A percentile compares a stretch with the other conserved stretches of the same genome.
phyloP scores from a whole-genome alignment of 805 yeast species.

The Cyberlindnera subsufficiens region DNA sequence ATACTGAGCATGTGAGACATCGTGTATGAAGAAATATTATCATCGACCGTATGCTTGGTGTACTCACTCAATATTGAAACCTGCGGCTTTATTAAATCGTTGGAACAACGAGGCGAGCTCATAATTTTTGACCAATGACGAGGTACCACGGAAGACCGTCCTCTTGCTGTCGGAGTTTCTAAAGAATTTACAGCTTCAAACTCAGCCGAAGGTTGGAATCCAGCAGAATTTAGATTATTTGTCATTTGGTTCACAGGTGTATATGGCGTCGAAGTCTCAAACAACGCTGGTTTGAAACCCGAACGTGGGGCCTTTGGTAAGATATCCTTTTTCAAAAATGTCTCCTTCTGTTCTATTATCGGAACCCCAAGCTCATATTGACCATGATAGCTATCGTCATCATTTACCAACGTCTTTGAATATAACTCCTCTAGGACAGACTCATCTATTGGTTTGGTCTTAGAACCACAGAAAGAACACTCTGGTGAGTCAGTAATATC shows the following conservation, averaged over 20 bases:
- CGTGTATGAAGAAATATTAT: slow-evolving; percentile 4
- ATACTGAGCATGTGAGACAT: slow-evolving; percentile 16
- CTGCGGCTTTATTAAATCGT: slow-evolving; percentile 15
- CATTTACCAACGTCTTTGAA: slow-evolving; percentile 7
- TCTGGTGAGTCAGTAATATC: slow-evolving; percentile 17
- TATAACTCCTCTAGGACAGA: slow-evolving; percentile 22
- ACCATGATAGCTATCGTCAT: slow-evolving; percentile 3
- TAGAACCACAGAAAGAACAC: slow-evolving; percentile 24
- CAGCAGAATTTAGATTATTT: slow-evolving; percentile 12
- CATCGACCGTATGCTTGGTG: slow-evolving; percentile 15
- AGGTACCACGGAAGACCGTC: neutral
- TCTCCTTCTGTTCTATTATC: no score
- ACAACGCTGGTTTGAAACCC: slow-evolving; percentile 12
- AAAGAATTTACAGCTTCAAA: neutral
- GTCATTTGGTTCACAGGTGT: slow-evolving; percentile 22
- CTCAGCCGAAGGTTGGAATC: slow-evolving; percentile 7
- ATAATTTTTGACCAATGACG: no score
- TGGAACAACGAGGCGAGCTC: slow-evolving; percentile 4
- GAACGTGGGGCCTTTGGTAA: slow-evolving; percentile 11
- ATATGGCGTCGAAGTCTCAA: slow-evolving; percentile 9
- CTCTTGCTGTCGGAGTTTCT: neutral
- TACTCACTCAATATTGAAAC: slow-evolving; percentile 20
- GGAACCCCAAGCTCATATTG: slow-evolving; percentile 1
- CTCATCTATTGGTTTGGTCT: slow-evolving; percentile 24
- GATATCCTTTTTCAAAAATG: neutral